Conservation (phyloP, 2,329 filamentous ascomycete genomes). For the Aureobasidium lini region DNA sequence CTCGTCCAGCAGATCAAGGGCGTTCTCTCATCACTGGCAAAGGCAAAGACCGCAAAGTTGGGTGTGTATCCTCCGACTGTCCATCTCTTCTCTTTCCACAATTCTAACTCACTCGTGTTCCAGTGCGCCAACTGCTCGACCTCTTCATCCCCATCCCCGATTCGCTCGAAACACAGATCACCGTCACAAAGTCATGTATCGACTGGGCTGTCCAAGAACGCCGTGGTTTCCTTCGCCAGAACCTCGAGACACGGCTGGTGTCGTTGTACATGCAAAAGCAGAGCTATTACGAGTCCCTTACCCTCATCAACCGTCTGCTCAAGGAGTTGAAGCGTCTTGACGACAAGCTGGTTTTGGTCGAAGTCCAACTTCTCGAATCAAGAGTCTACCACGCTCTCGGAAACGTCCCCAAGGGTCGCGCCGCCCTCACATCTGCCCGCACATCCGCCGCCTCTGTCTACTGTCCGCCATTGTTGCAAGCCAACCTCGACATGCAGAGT, state of each 20-base stretch:
- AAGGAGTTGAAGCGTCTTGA: slow-evolving; percentile 96
- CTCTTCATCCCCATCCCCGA: slow-evolving; percentile 90
- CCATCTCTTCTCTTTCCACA: not conserved
- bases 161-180: slow-evolving; percentile 87
- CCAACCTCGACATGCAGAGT: slow-evolving; percentile 97
- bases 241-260: slow-evolving; percentile 92
- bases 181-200: slow-evolving; percentile 97
- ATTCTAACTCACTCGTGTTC: slow-evolving; percentile 2
- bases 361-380: slow-evolving; percentile 95
- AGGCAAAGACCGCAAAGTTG: slow-evolving; percentile 97
- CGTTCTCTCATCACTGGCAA: slow-evolving; percentile 90
- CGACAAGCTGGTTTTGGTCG: slow-evolving; percentile 95
- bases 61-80: slow-evolving; percentile 49
- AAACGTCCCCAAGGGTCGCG: slow-evolving; percentile 91
- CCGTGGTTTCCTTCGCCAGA: slow-evolving; percentile 92
- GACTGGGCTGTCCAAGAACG: slow-evolving; percentile 96
- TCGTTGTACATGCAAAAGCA: slow-evolving; percentile 94
- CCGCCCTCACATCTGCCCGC: slow-evolving; percentile 85
- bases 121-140: slow-evolving; percentile 94
- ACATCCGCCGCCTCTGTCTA: slow-evolving; percentile 96
- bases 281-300: slow-evolving; percentile 93
- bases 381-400: slow-evolving; percentile 95
- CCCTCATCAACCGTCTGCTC: slow-evolving; percentile 90
- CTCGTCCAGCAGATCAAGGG: slow-evolving; percentile 85
- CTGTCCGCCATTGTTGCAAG: slow-evolving; percentile 89